Evolutionary conservation across 345 rosid species (phyloP).

Genomic region (Dovyalis caffra): DNA sequence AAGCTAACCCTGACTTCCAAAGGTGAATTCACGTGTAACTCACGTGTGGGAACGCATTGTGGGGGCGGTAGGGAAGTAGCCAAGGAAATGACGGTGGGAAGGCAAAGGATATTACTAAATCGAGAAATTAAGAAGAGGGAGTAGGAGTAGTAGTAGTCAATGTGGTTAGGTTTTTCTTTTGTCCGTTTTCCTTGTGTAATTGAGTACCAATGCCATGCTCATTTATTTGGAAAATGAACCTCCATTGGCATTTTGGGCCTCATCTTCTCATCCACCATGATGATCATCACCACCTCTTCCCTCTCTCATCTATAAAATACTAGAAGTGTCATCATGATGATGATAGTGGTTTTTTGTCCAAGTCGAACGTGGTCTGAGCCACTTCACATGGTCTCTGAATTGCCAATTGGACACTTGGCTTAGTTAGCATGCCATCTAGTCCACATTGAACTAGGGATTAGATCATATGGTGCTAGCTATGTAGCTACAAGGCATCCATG

Average conservation of each 20-base stretch:
- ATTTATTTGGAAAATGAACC: constrained; percentile 32
- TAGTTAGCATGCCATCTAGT: constrained; percentile 6
- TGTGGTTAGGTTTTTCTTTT: constrained; percentile 38
- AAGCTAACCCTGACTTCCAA: neutral
- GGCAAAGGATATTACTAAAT: neutral
- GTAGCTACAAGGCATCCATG: neutral
- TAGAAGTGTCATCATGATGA: constrained; percentile 15
- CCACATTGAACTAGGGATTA: neutral
- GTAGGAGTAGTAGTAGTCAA: constrained; percentile 39
- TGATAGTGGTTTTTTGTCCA: constrained; percentile 24
- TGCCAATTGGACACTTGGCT: constrained; percentile 18
- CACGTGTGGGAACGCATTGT: neutral
- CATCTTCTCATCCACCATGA: constrained; percentile 22
- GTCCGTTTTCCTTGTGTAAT: constrained; percentile 36
- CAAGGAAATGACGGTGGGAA: neutral
- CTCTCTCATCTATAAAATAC: constrained; percentile 13
- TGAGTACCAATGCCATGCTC: constrained; percentile 34
- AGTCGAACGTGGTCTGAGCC: constrained; percentile 24
- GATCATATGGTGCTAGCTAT: neutral
- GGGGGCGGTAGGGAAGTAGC: neutral
- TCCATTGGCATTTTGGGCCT: constrained; percentile 33
- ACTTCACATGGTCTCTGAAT: constrained; percentile 32
- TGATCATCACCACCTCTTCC: constrained; percentile 20
- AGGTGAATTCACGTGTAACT: neutral
- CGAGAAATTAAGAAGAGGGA: neutral